phyloP scores from a whole-genome alignment of 805 yeast species.

The Pichia deserticola region DNA sequence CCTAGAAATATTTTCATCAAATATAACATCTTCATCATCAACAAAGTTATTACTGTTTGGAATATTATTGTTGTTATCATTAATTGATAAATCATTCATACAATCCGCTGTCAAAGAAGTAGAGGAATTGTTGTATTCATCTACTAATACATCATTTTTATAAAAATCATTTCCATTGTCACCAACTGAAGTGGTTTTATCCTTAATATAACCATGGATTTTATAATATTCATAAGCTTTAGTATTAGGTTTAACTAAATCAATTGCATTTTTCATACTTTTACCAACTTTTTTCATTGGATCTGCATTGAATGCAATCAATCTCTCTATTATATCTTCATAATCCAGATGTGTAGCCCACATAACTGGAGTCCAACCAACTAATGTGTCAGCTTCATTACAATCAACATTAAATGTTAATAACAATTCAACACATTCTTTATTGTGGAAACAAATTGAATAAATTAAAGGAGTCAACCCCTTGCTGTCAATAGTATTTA shows the following conservation, averaged over 20 bases:
- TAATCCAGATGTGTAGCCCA: constrained; percentile 73
- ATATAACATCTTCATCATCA: constrained; percentile 28
- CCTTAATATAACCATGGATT: constrained; percentile 38
- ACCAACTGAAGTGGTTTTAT: constrained; percentile 1
- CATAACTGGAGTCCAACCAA: constrained; percentile 67
- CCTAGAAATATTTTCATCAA: constrained; percentile 24
- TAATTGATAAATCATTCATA: background rate
- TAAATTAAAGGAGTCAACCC: constrained; percentile 44
- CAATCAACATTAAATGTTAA: constrained; percentile 38
- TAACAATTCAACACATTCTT: constrained; percentile 42
- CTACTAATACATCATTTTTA: constrained; percentile 4
- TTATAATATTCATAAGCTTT: constrained; percentile 53
- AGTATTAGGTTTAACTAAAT: constrained; percentile 48
- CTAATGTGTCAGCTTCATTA: constrained; percentile 41
- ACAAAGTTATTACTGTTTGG: constrained; percentile 21
- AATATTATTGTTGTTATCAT: constrained; percentile 7
- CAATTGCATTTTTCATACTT: constrained; percentile 43
- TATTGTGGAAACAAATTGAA: constrained; percentile 48
- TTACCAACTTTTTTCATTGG: constrained; percentile 35
- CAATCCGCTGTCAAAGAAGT: background rate
- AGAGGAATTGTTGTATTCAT: background rate
- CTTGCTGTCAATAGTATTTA: constrained; percentile 29
- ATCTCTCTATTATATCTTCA: constrained; percentile 43
- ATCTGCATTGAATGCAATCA: constrained; percentile 61
- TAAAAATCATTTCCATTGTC: constrained; percentile 6